Base-by-base conservation (phyloP, 805 yeast genomes). In the Tetrapisispora phaffii region DNA sequence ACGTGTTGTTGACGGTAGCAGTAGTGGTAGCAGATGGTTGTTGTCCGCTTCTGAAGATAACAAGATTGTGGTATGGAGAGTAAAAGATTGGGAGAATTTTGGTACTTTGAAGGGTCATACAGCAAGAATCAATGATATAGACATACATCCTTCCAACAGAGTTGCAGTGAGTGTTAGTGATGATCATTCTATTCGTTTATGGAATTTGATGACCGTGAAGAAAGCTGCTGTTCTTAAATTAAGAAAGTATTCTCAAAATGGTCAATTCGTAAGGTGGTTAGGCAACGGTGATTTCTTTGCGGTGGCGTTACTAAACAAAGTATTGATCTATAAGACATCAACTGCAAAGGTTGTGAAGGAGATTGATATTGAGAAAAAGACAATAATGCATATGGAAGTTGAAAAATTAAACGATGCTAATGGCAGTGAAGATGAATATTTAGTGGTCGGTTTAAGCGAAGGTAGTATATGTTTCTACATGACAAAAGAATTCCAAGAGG, bases 181-280 rank as follows among this genome's bases (percentile, higher is more conserved):
- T 24, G 98, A 93, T 63, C 76, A 77, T 50, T 83, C 95, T 7
- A 73, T 93, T 32, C 73, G 90, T 58, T 72, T 93, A 47, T 93
- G 98, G 98, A 93, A 93, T 60, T 70, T 93, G 52, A 90, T 93
- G 97, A 90, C 97, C 1, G 93, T 87, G 13, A 85, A 85, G 61
- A 89, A 88, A 65, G 97, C 97, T 17, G 89, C 95, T 1, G 72
- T 76, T 10, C 68, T 89, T 64, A 88, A 84, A 58, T 67, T 85
- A 48, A 81, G 75, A 59, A 77, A 72, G 48, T 85, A 81, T 57
- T 79, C 82, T 51, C 85, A 82, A 63, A 66, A 71, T 46, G 83
- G 81, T 38, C 80, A 79, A 49, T 70, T 68, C 57, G 84, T 81
- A 9, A 71, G 76, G 54, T 87, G 95, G 93, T 65, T 80, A 12